phyloP scores from a whole-genome alignment of 108 stramenopile species.

The Pseudonitzschia multistriata region DNA sequence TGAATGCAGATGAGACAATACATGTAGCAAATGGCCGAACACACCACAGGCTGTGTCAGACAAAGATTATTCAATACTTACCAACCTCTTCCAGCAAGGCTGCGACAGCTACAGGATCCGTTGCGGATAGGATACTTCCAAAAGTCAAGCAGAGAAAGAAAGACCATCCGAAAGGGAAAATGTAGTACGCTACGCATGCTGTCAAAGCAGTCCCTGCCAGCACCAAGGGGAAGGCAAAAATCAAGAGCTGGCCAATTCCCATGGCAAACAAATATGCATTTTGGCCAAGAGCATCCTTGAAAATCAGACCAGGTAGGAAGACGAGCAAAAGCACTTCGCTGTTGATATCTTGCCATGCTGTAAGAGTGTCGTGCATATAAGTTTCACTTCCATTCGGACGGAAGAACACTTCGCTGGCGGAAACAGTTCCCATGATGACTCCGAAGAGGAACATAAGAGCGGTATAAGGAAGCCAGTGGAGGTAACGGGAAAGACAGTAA shows the following conservation, averaged over 20 bases:
- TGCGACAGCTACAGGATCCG: constrained; percentile 93
- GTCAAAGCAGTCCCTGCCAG: constrained; percentile 64
- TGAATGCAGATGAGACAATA: not conserved
- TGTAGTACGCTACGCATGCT: constrained; percentile 55
- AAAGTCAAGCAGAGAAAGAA: constrained; percentile 68
- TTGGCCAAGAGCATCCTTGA: constrained; percentile 69
- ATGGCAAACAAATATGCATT: constrained; percentile 66
- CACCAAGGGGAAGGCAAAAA: constrained; percentile 89
- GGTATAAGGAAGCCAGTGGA: constrained; percentile 61
- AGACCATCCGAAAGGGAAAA: constrained; percentile 71
- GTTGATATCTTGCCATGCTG: constrained; percentile 62
- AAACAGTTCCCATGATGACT: constrained; percentile 50
- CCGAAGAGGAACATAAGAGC: constrained; percentile 78
- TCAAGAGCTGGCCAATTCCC: constrained; percentile 51
- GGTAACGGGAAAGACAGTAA: constrained; percentile 44
- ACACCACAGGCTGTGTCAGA: not conserved
- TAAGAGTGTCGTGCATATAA: constrained; percentile 41
- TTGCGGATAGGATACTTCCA: constrained; percentile 87
- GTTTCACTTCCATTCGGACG: not conserved
- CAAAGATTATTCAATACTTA: not conserved
- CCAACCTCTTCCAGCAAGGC: constrained; percentile 61
- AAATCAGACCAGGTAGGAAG: constrained; percentile 91
- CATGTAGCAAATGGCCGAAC: not conserved
- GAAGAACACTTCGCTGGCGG: not conserved
- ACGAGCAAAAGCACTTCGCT: constrained; percentile 72